phyloP scores from a whole-genome alignment of 179 eudicot species.

The Amaranthus tricolor region DNA sequence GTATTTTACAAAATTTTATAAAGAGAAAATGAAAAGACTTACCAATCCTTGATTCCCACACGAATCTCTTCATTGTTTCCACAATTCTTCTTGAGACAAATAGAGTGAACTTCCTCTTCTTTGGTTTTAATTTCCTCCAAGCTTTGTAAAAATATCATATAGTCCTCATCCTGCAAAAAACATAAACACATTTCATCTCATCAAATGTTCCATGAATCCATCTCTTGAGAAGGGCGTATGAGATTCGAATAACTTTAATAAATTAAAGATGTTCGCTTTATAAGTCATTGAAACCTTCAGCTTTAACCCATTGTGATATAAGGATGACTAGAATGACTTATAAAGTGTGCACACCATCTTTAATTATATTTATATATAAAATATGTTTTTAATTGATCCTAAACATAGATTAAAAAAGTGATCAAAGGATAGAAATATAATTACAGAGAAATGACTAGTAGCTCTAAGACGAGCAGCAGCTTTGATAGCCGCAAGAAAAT shows the following conservation, averaged over 20 bases:
- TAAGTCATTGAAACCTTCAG: no score
- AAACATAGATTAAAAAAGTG: no score
- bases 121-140: constrained; percentile 30
- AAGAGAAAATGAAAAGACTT: neutral
- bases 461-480: constrained; percentile 72
- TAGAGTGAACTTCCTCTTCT: constrained; percentile 18
- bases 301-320: no score
- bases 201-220: neutral
- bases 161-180: constrained; percentile 47
- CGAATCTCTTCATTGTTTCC: constrained; percentile 36
- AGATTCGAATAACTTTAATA: no score
- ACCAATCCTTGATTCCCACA: constrained; percentile 76
- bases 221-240: no score
- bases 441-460: constrained; percentile 54
- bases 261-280: no score
- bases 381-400: no score
- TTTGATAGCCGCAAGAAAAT: constrained; percentile 66
- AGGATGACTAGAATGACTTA: no score
- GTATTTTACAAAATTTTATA: neutral
- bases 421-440: neutral
- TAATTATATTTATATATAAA: no score
- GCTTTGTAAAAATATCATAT: constrained; percentile 43
- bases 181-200: neutral
- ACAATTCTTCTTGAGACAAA: constrained; percentile 2
- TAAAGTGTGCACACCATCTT: no score